These are phyloP conservation scores for Solanum clarkiae DNA, from an alignment of 257 asterid genomes.

Conservation along the genomic window DNA sequence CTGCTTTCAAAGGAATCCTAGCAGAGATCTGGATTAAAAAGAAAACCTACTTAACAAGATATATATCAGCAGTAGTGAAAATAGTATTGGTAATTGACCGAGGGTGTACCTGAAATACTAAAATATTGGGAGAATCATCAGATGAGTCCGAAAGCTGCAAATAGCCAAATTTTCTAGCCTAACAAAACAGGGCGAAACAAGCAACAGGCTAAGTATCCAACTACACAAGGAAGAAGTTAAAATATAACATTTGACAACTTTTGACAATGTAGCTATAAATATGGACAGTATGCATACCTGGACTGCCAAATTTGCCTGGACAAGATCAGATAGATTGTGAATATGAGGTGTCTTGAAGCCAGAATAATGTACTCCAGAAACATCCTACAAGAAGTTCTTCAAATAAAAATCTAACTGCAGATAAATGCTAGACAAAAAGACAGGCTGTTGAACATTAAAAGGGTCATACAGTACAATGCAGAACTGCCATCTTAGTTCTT, in stretches of 20 bases:
- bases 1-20: slow-evolving; percentile 60
- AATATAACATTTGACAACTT: not conserved
- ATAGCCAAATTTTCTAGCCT: slow-evolving; percentile 62
- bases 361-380: slow-evolving; percentile 64
- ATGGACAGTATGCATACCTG: slow-evolving; percentile 32
- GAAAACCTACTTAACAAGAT: slow-evolving; percentile 4
- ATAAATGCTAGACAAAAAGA: not conserved
- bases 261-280: not conserved
- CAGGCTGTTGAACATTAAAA: not conserved
- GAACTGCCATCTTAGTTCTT: not conserved
- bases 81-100: not conserved
- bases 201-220: not conserved
- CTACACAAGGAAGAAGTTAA: not conserved
- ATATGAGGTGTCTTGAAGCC: slow-evolving; percentile 69
- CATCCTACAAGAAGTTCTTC: slow-evolving; percentile 48
- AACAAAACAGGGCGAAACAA: slow-evolving; percentile 3
- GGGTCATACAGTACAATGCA: not conserved
- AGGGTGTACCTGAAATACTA: slow-evolving; percentile 78
- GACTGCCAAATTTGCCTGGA: slow-evolving; percentile 62
- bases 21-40: slow-evolving; percentile 68
- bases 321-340: slow-evolving; percentile 95
- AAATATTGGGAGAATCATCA: slow-evolving; percentile 61
- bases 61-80: not conserved
- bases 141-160: slow-evolving; percentile 85
- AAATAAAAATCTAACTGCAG: not conserved